A percentile compares a stretch with the other conserved stretches of the same genome.
These are phyloP conservation scores for Trichoderma polysporum DNA, from an alignment of 2,329 filamentous ascomycete genomes.

Conservation along the genomic window DNA sequence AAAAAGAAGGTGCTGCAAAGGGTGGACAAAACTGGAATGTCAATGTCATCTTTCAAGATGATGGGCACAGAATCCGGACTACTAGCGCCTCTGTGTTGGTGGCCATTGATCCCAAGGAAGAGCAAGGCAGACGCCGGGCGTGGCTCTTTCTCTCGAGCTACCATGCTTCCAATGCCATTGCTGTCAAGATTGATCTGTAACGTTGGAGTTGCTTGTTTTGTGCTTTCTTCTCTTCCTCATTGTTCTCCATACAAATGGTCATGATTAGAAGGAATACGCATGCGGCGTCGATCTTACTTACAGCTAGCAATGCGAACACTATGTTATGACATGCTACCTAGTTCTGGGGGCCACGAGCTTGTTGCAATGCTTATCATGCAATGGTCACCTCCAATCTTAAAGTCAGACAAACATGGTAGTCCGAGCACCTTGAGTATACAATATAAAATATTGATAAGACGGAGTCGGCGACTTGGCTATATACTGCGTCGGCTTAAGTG, in stretches of 20 bases:
- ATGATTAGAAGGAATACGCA: not conserved
- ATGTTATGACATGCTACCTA: not conserved
- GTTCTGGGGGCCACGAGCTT: not conserved
- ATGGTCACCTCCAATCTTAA: not conserved
- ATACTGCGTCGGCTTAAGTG: not conserved
- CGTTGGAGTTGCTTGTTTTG: not conserved
- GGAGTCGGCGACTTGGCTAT: not conserved
- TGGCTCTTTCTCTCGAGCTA: conserved; percentile 62
- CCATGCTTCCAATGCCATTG: conserved; percentile 48
- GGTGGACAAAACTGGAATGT: conserved; percentile 39
- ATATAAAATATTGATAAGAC: not conserved
- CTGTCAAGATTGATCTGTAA: conserved; percentile 52
- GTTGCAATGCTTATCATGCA: not conserved
- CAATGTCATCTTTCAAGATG: conserved; percentile 57
- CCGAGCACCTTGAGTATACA: not conserved
- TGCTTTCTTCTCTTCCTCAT: not conserved
- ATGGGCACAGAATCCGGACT: conserved; percentile 50
- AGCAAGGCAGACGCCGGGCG: conserved; percentile 46
- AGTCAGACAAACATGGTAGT: not conserved
- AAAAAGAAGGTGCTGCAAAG: conserved; percentile 7
- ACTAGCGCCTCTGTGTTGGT: conserved; percentile 54
- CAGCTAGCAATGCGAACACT: not conserved
- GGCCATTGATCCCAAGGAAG: conserved; percentile 47
- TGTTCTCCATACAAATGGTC: not conserved
- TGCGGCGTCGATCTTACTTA: not conserved